phyloP scores from a whole-genome alignment of 495 filamentous ascomycete species.

The Symbiotaphrina buchneri region DNA sequence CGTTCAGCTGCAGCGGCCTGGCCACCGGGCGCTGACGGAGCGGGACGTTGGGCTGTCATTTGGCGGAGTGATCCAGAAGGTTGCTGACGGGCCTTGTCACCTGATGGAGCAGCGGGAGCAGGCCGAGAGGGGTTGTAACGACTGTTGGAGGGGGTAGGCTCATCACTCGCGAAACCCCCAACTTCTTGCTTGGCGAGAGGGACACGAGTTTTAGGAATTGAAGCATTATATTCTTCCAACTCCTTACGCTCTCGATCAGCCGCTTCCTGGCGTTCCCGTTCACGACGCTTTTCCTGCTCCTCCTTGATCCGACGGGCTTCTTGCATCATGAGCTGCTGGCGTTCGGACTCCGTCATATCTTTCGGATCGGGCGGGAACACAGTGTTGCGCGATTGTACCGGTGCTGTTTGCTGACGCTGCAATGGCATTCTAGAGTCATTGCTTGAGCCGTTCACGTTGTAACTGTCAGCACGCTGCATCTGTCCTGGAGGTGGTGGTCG shows the following conservation, averaged over 20 bases:
- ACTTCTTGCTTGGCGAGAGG: constrained; percentile 69
- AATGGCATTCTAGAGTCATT: constrained; percentile 13
- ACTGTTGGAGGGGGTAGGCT: constrained; percentile 21
- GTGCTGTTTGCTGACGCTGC: constrained; percentile 1
- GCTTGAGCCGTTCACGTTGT: constrained; percentile 15
- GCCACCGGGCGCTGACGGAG: constrained; percentile 21
- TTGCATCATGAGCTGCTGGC: too few relatives aligned
- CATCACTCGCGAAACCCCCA: constrained; percentile 31
- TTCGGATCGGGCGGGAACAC: not conserved
- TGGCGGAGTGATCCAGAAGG: constrained; percentile 19
- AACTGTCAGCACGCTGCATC: constrained; percentile 10
- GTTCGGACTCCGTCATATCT: too few relatives aligned
- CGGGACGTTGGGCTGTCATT: constrained; percentile 22
- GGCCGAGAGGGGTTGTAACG: constrained; percentile 70
- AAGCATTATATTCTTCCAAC: constrained; percentile 69
- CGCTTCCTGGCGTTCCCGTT: constrained; percentile 32
- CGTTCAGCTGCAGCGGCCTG: constrained; percentile 1
- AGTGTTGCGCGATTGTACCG: not conserved
- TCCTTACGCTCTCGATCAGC: constrained; percentile 39
- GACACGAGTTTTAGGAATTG: constrained; percentile 48
- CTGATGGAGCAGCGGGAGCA: constrained; percentile 35
- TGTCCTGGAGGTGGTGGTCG: constrained; percentile 20
- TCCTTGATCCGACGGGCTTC: constrained; percentile 21
- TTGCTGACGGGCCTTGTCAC: constrained; percentile 18
- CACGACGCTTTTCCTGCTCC: constrained; percentile 19